These are phyloP conservation scores for Yamadazyma atlantica DNA, from an alignment of 1,139 yeast genomes.

Conservation along the genomic window DNA sequence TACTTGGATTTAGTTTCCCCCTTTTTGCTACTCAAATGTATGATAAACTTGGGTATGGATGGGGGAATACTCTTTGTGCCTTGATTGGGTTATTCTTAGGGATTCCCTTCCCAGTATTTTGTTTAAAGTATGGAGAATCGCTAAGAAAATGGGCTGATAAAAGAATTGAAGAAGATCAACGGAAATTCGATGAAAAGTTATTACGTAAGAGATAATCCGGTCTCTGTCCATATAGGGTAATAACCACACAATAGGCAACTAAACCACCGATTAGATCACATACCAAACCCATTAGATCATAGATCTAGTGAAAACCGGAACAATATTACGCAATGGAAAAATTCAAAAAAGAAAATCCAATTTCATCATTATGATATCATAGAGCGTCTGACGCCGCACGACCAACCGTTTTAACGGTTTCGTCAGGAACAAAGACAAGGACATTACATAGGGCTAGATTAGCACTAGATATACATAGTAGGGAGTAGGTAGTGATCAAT, in stretches of 20 bases:
- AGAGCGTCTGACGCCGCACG: neutral
- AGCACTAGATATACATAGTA: too few species aligned
- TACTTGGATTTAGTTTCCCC: constrained; percentile 58
- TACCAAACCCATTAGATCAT: neutral
- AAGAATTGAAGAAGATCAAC: constrained; percentile 39
- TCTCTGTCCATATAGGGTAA: neutral
- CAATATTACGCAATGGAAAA: constrained; percentile 2
- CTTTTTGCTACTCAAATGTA: constrained; percentile 48
- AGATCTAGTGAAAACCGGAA: neutral
- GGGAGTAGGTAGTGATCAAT: neutral
- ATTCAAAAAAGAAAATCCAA: neutral
- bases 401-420: neutral
- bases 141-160: constrained; percentile 58
- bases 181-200: constrained; percentile 34
- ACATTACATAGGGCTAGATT: too few species aligned
- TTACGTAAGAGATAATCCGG: constrained; percentile 15
- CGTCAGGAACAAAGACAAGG: neutral
- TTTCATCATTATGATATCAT: constrained; percentile 1
- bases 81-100: constrained; percentile 56
- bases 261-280: neutral
- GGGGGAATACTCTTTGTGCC: constrained; percentile 67
- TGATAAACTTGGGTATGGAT: constrained; percentile 51
- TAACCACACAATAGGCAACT: neutral
- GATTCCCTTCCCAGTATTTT: constrained; percentile 61
- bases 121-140: constrained; percentile 54